Base-by-base conservation (phyloP, 306 rosid species). In the Mimosa bimucronata region DNA sequence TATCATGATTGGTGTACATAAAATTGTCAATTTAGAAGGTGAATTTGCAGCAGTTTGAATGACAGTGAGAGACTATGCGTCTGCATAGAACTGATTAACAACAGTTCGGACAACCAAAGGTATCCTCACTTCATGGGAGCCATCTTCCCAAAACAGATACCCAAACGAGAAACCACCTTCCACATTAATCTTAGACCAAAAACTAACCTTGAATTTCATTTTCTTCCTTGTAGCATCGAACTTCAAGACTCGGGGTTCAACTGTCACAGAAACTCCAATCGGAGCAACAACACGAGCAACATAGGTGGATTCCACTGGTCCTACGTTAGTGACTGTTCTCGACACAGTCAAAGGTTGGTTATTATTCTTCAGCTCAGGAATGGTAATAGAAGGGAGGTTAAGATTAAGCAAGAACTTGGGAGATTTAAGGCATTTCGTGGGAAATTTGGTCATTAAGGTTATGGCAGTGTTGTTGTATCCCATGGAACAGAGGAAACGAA, bases 261-360 rank as follows among this genome's bases (percentile, higher is more conserved):
- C 86, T 26, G 21, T 77, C 16, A 88, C 85, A 4, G 70, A 38
- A 42, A 87, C 70, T 0, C 89, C 90, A 1, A 77, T 75, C 11
- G 97, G 93, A 9, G 81, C 42, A 28, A 84, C 79, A 77, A 88
- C 79, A 23, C 80, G 84, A 53, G 86, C 87, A 75, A 41, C 37
- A 81, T 91, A 89, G 73, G 44, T 16, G 13, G 93, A 87, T 9
- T 83, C 69, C 15, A 41, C 61, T 5, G 87, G 84, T 10, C 96
- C 96, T 4, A 86, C 96, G 74, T 91, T 91, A 2, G 88, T 91
- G 31, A 89, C 93, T 0, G 79, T 87, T 87, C 93, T 85, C 41
- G 88, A 79, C 34, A 87, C 82, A 0, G 86, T 85, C 69, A 86
- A 30, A 0, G 75, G 48, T 76, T 50, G 67, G 29, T 21, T 55